Evolutionary conservation across 352 stramenopile genomes (phyloP).

Genomic region (Thraustochytrium sp.): DNA sequence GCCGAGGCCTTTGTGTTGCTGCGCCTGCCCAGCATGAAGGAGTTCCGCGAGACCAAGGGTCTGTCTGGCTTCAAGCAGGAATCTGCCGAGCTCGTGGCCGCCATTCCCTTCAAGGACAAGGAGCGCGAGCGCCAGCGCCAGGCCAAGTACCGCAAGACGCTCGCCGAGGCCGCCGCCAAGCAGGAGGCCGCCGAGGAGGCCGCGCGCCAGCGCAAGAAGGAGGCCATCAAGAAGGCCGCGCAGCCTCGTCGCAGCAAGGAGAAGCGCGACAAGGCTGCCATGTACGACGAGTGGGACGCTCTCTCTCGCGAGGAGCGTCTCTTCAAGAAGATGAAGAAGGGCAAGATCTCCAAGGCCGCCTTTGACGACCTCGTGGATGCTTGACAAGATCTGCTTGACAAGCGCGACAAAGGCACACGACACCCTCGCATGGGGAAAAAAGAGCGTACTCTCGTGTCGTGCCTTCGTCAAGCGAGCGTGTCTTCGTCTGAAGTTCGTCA

Average conservation of each 20-base stretch:
- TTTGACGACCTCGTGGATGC: constrained; percentile 45
- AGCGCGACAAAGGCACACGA: neutral
- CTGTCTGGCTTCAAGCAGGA: constrained; percentile 51
- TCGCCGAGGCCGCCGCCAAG: constrained; percentile 53
- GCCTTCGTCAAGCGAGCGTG: too few relatives aligned
- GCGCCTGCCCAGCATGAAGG: constrained; percentile 75
- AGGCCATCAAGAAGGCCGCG: constrained; percentile 59
- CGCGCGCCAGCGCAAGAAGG: constrained; percentile 50
- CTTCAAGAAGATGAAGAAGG: constrained; percentile 93
- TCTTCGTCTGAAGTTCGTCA: too few relatives aligned
- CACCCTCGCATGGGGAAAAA: neutral
- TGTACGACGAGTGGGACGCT: constrained; percentile 97
- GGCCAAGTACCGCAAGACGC: constrained; percentile 81
- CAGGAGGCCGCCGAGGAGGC: constrained; percentile 39
- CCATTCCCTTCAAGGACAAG: constrained; percentile 83
- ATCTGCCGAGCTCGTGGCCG: constrained; percentile 26
- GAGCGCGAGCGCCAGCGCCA: constrained; percentile 88
- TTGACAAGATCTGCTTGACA: neutral
- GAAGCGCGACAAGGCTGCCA: constrained; percentile 50
- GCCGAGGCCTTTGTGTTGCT: constrained; percentile 74
- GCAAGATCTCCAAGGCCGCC: constrained; percentile 89
- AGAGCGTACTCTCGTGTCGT: neutral
- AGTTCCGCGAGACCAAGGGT: constrained; percentile 60
- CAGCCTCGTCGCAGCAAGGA: constrained; percentile 61
- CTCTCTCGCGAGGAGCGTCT: constrained; percentile 91